A percentile compares a stretch with the other conserved stretches of the same genome.
Conservation (phyloP, 1,284 basidiomycete species). For the Mycena citricolor region DNA sequence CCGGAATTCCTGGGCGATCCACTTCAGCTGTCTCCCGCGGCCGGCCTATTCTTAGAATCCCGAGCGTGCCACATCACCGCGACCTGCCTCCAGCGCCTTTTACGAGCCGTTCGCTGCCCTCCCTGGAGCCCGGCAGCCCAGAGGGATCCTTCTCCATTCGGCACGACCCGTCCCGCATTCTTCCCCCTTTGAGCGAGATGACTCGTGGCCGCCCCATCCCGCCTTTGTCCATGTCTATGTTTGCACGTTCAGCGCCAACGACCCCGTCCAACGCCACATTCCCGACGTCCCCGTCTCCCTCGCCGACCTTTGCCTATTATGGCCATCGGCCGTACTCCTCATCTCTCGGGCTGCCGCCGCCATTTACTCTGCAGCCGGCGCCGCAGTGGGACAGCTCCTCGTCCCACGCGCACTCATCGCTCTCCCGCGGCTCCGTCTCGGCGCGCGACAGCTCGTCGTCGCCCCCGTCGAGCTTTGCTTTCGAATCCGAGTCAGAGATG, state of each 20-base stretch:
- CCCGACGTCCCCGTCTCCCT: slow-evolving; percentile 33
- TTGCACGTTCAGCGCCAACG: slow-evolving; percentile 23
- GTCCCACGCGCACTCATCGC: slow-evolving; percentile 36
- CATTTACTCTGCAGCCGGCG: slow-evolving; percentile 63
- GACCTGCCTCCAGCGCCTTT: slow-evolving; percentile 15
- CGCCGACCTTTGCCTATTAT: slow-evolving; percentile 38
- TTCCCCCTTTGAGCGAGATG: slow-evolving; percentile 39
- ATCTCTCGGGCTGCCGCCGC: slow-evolving; percentile 47
- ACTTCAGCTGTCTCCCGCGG: slow-evolving; percentile 8
- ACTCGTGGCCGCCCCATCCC: not conserved
- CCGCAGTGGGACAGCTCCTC: slow-evolving; percentile 57
- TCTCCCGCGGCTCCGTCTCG: slow-evolving; percentile 36
- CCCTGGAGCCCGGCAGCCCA: slow-evolving; percentile 11
- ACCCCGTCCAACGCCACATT: slow-evolving; percentile 18
- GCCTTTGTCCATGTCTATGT: slow-evolving; percentile 16
- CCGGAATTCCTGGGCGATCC: slow-evolving; percentile 53
- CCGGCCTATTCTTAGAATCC: slow-evolving; percentile 10
- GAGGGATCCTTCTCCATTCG: slow-evolving; percentile 12
- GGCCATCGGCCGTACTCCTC: slow-evolving; percentile 35
- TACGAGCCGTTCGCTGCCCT: slow-evolving; percentile 16
- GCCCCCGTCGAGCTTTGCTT: slow-evolving; percentile 18
- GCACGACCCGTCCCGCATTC: slow-evolving; percentile 40
- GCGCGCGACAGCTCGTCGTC: slow-evolving; percentile 18
- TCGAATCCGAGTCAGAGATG: slow-evolving; percentile 17
- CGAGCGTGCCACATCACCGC: not conserved